A percentile compares a stretch with the other conserved stretches of the same genome.
phyloP scores from a whole-genome alignment of 2,329 filamentous ascomycete genomes.

The Aspergillus sp. region DNA sequence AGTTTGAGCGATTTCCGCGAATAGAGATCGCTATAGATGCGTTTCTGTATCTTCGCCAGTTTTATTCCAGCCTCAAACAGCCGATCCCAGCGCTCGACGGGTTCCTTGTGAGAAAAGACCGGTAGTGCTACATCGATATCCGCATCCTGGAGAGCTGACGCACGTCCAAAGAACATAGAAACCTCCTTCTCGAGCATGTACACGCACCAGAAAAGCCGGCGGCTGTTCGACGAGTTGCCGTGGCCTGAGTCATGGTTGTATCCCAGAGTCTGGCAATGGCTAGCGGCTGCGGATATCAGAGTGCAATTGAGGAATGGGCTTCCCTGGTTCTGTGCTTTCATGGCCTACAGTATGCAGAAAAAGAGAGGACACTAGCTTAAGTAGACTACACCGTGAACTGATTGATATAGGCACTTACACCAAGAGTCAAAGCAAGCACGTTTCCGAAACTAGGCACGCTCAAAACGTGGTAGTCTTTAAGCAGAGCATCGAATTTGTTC shows the following conservation, averaged over 20 bases:
- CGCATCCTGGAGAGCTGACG: constrained; percentile 19
- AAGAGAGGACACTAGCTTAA: neutral
- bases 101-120: neutral
- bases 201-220: constrained; percentile 23
- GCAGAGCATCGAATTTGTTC: constrained; percentile 13
- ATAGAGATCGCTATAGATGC: constrained; percentile 17
- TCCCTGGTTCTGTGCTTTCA: constrained; percentile 16
- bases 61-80: constrained; percentile 13
- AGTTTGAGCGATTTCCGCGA: neutral
- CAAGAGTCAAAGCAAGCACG: constrained; percentile 22
- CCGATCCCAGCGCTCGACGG: constrained; percentile 15
- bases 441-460: constrained; percentile 24
- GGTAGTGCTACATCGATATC: constrained; percentile 21
- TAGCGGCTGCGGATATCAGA: constrained; percentile 18
- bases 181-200: constrained; percentile 21
- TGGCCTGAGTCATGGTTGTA: constrained; percentile 19
- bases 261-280: constrained; percentile 21
- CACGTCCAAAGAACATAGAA: constrained; percentile 18
- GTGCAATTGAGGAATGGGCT: constrained; percentile 17
- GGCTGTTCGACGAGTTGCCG: constrained; percentile 13
- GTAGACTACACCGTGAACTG: neutral
- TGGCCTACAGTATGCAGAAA: constrained; percentile 1
- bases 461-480: constrained; percentile 23
- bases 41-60: constrained; percentile 13
- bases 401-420: constrained; percentile 15